These are phyloP conservation scores for Chytridium lagenaria DNA, from an alignment of 371 early-diverging fungal genomes.

Conservation along the genomic window DNA sequence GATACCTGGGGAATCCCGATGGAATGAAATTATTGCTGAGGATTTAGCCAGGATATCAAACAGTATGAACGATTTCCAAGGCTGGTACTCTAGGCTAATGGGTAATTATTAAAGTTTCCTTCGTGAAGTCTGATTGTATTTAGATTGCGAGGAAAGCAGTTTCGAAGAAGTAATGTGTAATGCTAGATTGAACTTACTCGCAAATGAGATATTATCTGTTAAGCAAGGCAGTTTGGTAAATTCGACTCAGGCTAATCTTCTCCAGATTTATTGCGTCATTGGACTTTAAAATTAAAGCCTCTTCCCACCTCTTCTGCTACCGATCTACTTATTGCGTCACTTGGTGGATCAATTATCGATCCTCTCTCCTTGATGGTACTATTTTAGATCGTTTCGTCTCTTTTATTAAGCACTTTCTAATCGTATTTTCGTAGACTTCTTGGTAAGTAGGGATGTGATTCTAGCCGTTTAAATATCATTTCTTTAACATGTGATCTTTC, in stretches of 20 bases:
- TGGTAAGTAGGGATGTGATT: background rate
- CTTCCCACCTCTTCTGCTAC: background rate
- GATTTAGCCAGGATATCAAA: background rate
- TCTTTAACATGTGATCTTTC: background rate
- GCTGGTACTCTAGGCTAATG: background rate
- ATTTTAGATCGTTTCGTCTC: background rate
- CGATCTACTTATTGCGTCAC: background rate
- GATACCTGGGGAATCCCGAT: background rate
- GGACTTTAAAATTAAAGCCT: conserved; percentile 5
- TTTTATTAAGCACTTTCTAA: background rate
- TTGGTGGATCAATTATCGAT: background rate
- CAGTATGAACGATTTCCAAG: background rate
- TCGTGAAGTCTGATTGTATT: background rate
- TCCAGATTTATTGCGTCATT: conserved; percentile 2
- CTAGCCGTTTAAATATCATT: background rate
- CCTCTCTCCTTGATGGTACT: background rate
- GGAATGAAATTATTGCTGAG: conserved; percentile 14
- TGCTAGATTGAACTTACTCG: conserved; percentile 6
- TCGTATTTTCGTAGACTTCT: background rate
- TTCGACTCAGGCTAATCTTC: background rate
- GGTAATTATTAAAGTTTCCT: background rate
- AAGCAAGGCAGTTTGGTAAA: conserved; percentile 2
- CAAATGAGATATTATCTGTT: conserved; percentile 2
- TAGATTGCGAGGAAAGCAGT: background rate
- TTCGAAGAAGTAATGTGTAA: conserved; percentile 9